phyloP scores from a whole-genome alignment of 306 rosid genomes.

The Rosa lucieae region DNA sequence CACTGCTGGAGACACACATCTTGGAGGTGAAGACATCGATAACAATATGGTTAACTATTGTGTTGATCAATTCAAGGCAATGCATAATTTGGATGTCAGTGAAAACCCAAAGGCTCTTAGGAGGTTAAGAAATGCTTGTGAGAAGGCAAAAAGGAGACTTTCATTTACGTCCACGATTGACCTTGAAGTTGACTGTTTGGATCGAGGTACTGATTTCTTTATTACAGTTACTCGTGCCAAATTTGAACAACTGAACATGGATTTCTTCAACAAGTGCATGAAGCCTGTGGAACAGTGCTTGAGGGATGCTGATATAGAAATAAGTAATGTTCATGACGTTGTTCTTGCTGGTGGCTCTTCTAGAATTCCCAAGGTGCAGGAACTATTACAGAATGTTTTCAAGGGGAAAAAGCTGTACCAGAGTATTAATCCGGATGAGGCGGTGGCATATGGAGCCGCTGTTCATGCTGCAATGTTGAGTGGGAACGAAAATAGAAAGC shows the following conservation, averaged over 20 bases:
- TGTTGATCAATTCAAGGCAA: background rate
- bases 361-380: background rate
- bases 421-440: conserved; percentile 1
- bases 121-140: conserved; percentile 4
- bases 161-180: background rate
- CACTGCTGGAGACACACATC: background rate
- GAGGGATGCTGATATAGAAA: background rate
- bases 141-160: background rate
- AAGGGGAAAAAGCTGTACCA: background rate
- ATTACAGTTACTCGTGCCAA: background rate
- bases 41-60: background rate
- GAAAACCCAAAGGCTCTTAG: background rate
- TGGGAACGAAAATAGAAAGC: background rate
- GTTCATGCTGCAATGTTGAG: conserved; percentile 4
- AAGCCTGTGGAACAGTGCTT: background rate
- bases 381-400: background rate
- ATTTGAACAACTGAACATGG: background rate
- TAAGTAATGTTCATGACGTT: background rate
- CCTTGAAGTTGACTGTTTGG: background rate
- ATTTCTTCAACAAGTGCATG: background rate
- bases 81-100: background rate
- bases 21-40: background rate
- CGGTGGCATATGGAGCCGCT: background rate
- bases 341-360: background rate
- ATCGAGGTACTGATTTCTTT: background rate